Base-by-base conservation (phyloP, 2,329 filamentous ascomycete genomes). In the Aschersonia sp. region DNA sequence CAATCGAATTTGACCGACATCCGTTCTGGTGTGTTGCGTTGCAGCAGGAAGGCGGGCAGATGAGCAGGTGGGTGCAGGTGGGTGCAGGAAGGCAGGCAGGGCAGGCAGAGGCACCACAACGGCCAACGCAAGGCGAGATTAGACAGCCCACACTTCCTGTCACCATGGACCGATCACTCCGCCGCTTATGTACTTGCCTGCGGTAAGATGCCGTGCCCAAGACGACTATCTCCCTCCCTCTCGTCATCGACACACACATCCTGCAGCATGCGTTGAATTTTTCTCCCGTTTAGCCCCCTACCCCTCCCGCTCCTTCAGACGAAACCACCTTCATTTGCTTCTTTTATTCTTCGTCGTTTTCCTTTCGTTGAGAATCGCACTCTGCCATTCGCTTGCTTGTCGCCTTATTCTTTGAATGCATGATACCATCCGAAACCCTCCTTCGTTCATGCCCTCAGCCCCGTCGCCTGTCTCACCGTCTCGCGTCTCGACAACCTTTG, bases 201-300 rank as follows among this genome's bases (percentile, higher is more conserved):
- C 22, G 22, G 22, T 22, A 22, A 22, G 22, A 22, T 22, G 22
- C 22, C 22, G 22, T 22, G 22, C 22, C 22, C 22, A 22, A 22
- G 35, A 37, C 35, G 8, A 12, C 35, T 12, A 12, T 37, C 14
- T 35, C 35, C 32, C 42, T 49, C 42, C 42, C 48, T 44, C 48
- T 49, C 45, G 37, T 47, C 48, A 47, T 49, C 42, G 42, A 44
- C 43, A 41, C 44, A 22, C 22, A 12, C 31, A 35, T 30, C 14
- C 46, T 46, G 46, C 48, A 47, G 37, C 43, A 42, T 47, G 43
- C 43, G 39, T 12, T 46, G 35, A 44, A 45, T 43, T 32, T 45
- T 44, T 45, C 45, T 45, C 37, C 45, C 41, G 14, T 45, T 47
- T 32, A 22, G n/a, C 7, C 10, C 40, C 12, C 32, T 40, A 7